Evolutionary conservation across 257 asterid species (phyloP).

Genomic region (Plantago ovata): DNA sequence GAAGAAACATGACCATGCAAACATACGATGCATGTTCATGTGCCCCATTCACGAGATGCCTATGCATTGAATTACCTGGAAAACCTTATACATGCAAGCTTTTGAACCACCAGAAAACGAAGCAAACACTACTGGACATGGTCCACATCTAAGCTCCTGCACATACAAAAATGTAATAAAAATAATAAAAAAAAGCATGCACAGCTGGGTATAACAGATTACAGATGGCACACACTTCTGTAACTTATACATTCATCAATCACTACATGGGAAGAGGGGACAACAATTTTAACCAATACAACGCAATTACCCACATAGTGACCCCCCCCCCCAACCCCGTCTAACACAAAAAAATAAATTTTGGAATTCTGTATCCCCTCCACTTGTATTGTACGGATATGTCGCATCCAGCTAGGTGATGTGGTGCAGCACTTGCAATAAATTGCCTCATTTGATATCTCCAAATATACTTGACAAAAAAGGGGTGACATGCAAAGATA

Average conservation of each 20-base stretch:
- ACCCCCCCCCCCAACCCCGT: background rate
- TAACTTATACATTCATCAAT: background rate
- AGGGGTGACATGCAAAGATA: background rate
- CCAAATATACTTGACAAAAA: conserved; percentile 4
- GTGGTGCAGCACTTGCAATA: background rate
- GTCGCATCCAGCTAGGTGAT: background rate
- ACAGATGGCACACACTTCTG: background rate
- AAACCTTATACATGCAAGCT: conserved; percentile 89
- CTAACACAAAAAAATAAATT: background rate
- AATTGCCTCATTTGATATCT: background rate
- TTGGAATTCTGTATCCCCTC: background rate
- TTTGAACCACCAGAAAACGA: conserved; percentile 85
- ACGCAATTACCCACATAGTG: background rate
- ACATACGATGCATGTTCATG: conserved; percentile 1
- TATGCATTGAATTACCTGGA: conserved; percentile 49
- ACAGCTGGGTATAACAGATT: background rate
- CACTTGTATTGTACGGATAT: background rate
- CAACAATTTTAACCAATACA: background rate
- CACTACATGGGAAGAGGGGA: too few species aligned
- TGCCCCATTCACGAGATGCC: conserved; percentile 6
- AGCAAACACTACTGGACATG: conserved; percentile 73
- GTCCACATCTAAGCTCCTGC: conserved; percentile 65
- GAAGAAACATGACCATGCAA: conserved; percentile 2
- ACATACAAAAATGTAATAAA: conserved; percentile 11
- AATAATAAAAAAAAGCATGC: conserved; percentile 15